phyloP scores from a whole-genome alignment of 345 rosid species.

The Hevea brasiliensis region DNA sequence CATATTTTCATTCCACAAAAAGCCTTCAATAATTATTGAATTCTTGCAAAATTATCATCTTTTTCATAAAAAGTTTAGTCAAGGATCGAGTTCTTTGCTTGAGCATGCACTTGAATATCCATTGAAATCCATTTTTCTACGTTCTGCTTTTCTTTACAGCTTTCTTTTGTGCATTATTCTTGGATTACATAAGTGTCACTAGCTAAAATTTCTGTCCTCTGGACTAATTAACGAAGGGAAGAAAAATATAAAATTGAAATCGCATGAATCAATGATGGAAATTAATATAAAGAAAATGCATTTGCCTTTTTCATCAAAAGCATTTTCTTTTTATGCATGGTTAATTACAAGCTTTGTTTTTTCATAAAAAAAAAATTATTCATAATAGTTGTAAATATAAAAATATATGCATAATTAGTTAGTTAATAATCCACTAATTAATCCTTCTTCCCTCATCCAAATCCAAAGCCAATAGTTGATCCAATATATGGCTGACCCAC shows the following conservation, averaged over 20 bases:
- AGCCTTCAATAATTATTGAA: constrained; percentile 24
- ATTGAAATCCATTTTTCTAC: no score
- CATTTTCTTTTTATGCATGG: no score
- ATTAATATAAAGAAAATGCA: constrained; percentile 11
- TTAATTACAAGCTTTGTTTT: neutral
- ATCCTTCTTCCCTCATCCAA: neutral
- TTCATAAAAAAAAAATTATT: no score
- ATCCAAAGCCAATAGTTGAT: constrained; percentile 7
- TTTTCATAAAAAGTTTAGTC: constrained; percentile 24
- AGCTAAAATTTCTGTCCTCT: no score
- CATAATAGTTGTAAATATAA: no score
- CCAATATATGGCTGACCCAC: neutral
- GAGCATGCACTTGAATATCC: constrained; percentile 4
- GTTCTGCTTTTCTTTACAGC: constrained; percentile 14
- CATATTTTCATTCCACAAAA: constrained; percentile 25
- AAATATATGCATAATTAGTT: neutral
- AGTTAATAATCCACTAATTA: constrained; percentile 3
- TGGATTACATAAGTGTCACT: no score
- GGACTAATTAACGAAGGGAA: neutral
- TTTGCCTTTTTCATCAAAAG: constrained; percentile 10
- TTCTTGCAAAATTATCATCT: neutral
- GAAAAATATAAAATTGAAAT: neutral
- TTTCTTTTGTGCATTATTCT: neutral
- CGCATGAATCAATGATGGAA: no score
- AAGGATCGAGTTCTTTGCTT: constrained; percentile 29